phyloP scores from a whole-genome alignment of 371 early-diverging fungal species.

The Mortierella sp. region DNA sequence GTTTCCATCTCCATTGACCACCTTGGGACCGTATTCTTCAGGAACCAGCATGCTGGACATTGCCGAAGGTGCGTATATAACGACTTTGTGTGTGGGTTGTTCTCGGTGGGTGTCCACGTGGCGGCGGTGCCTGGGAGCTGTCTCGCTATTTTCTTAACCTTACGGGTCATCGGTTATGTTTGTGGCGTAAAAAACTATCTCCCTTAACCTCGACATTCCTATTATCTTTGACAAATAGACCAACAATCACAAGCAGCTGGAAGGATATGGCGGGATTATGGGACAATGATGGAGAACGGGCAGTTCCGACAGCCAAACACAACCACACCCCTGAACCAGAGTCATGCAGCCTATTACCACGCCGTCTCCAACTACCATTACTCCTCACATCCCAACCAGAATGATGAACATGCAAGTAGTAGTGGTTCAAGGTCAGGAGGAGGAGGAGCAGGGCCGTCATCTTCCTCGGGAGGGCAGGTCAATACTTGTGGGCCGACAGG shows the following conservation, averaged over 20 bases:
- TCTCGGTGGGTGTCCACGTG: too few species aligned
- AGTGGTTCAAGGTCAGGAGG: neutral
- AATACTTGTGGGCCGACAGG: slow-evolving; percentile 14
- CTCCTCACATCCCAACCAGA: slow-evolving; percentile 19
- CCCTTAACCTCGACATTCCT: too few species aligned
- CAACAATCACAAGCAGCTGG: slow-evolving; percentile 32
- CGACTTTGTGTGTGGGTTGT: too few species aligned
- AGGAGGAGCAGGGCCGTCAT: neutral
- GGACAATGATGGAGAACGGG: slow-evolving; percentile 24
- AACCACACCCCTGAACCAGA: slow-evolving; percentile 27
- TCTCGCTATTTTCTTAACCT: too few species aligned
- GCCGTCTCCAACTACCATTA: slow-evolving; percentile 42
- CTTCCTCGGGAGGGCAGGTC: too few species aligned
- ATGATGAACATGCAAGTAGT: neutral
- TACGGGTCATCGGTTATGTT: too few species aligned
- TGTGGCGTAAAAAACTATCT: too few species aligned
- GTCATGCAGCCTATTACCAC: slow-evolving; percentile 54
- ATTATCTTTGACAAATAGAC: too few species aligned
- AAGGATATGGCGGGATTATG: slow-evolving; percentile 50
- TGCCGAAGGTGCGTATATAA: slow-evolving; percentile 22
- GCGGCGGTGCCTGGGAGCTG: too few species aligned
- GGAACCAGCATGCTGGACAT: slow-evolving; percentile 14
- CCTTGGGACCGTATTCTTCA: slow-evolving; percentile 32
- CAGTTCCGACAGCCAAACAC: slow-evolving; percentile 4
- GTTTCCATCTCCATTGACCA: slow-evolving; percentile 51